Evolutionary conservation across 306 rosid genomes (phyloP).

Genomic region (Crotalaria pallida): DNA sequence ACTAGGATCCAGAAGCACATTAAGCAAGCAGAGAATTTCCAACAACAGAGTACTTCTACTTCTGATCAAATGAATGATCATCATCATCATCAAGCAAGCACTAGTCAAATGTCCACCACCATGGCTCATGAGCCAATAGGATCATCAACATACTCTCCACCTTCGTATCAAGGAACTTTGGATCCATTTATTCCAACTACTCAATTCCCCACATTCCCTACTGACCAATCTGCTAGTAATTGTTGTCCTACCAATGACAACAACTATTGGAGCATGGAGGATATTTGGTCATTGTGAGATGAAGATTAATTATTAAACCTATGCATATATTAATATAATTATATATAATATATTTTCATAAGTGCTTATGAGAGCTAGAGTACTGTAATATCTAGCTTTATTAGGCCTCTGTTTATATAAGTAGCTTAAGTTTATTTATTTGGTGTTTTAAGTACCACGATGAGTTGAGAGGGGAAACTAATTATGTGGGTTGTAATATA

Average conservation of each 20-base stretch:
- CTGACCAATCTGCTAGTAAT: not conserved
- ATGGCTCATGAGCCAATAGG: not conserved
- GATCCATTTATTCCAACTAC: not conserved
- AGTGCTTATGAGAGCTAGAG: slow-evolving; percentile 25
- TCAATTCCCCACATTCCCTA: not conserved
- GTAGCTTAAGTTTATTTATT: slow-evolving; percentile 12
- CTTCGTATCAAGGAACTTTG: not conserved
- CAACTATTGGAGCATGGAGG: not conserved
- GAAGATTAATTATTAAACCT: slow-evolving; percentile 19
- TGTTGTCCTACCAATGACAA: not conserved
- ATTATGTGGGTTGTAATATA: slow-evolving; percentile 38
- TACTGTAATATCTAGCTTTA: slow-evolving; percentile 8
- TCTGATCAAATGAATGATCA: slow-evolving; percentile 22
- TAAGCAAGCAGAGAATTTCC: slow-evolving; percentile 59
- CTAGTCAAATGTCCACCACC: not conserved
- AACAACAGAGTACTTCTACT: slow-evolving; percentile 25
- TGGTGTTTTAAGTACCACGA: slow-evolving; percentile 4
- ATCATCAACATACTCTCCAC: not conserved
- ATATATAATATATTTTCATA: not conserved
- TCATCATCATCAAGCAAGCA: not conserved
- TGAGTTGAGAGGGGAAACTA: slow-evolving; percentile 3
- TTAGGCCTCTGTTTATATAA: slow-evolving; percentile 32
- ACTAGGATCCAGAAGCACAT: slow-evolving; percentile 91
- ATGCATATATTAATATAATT: not conserved
- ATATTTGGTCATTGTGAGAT: not conserved